Evolutionary conservation across 805 yeast species (phyloP).

Genomic region (Kluyveromyces nonfermentans): DNA sequence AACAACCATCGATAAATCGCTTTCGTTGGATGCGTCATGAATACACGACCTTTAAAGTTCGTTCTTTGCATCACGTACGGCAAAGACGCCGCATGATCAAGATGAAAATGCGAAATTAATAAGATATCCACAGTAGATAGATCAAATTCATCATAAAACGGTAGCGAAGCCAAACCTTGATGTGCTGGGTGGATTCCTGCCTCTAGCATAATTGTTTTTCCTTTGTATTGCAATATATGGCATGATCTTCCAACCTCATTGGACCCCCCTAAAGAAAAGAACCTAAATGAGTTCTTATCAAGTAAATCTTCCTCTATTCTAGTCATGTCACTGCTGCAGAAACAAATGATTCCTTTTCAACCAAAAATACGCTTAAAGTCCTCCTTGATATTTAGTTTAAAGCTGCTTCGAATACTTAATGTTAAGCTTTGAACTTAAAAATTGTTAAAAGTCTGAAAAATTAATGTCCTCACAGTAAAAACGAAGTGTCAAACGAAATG

Average conservation of each 20-base stretch:
- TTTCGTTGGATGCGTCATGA: conserved; percentile 98
- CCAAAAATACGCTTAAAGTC: not conserved
- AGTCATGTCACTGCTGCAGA: not conserved
- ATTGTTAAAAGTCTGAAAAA: not conserved
- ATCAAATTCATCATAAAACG: conserved; percentile 94
- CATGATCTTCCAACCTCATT: conserved; percentile 97
- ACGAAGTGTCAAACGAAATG: not conserved
- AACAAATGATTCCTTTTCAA: not conserved
- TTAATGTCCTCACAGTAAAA: not conserved
- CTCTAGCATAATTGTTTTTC: conserved; percentile 91
- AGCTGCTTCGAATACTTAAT: not conserved
- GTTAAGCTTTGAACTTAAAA: not conserved
- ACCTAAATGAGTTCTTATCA: conserved; percentile 39
- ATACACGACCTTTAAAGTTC: conserved; percentile 86
- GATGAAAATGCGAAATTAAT: conserved; percentile 87
- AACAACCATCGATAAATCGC: conserved; percentile 95
- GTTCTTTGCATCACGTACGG: conserved; percentile 99
- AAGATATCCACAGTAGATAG: conserved; percentile 77
- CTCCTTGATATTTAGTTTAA: not conserved
- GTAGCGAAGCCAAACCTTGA: conserved; percentile 81
- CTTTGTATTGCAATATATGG: conserved; percentile 84
- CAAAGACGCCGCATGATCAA: conserved; percentile 95
- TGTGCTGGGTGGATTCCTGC: conserved; percentile 98
- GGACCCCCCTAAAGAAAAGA: conserved; percentile 94
- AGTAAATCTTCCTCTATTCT: conserved; percentile 7